Evolutionary conservation across 495 filamentous ascomycete genomes (phyloP).

Genomic region (Lasiosphaeria ovina): DNA sequence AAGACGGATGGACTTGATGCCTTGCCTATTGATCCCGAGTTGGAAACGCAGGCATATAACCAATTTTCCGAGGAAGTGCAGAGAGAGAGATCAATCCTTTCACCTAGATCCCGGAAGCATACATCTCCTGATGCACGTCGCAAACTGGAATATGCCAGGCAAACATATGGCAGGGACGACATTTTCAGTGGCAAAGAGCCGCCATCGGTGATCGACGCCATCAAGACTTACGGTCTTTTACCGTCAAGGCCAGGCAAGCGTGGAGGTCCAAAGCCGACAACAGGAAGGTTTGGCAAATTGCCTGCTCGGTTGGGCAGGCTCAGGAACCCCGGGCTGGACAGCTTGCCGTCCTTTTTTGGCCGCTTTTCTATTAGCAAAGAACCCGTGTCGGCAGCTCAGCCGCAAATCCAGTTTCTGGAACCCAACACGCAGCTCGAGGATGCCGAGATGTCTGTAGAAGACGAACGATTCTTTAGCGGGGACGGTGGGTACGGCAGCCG

Average conservation of each 20-base stretch:
- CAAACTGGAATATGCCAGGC: neutral
- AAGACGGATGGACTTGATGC: slow-evolving; percentile 4
- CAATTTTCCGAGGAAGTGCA: neutral
- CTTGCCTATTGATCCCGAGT: neutral
- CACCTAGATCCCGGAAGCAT: neutral
- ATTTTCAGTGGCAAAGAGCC: slow-evolving; percentile 11
- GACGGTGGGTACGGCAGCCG: no score
- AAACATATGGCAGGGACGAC: neutral
- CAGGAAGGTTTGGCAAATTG: slow-evolving; percentile 22
- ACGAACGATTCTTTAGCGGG: no score
- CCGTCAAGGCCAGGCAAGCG: slow-evolving; percentile 23
- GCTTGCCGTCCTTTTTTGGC: slow-evolving; percentile 27
- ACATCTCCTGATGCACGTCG: neutral
- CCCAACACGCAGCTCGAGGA: slow-evolving; percentile 30
- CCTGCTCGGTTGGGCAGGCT: slow-evolving; percentile 23
- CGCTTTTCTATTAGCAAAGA: neutral
- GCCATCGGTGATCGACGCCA: slow-evolving; percentile 29
- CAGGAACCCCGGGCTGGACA: slow-evolving; percentile 32
- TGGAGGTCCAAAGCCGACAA: neutral
- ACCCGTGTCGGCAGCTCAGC: neutral
- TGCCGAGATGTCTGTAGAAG: slow-evolving; percentile 1
- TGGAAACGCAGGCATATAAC: neutral
- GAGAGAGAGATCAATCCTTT: slow-evolving; percentile 2
- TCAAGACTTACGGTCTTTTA: slow-evolving; percentile 30
- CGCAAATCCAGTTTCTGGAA: slow-evolving; percentile 21